Evolutionary conservation across 495 filamentous ascomycete species (phyloP).

Genomic region (Aspergillus saccharolyticus): DNA sequence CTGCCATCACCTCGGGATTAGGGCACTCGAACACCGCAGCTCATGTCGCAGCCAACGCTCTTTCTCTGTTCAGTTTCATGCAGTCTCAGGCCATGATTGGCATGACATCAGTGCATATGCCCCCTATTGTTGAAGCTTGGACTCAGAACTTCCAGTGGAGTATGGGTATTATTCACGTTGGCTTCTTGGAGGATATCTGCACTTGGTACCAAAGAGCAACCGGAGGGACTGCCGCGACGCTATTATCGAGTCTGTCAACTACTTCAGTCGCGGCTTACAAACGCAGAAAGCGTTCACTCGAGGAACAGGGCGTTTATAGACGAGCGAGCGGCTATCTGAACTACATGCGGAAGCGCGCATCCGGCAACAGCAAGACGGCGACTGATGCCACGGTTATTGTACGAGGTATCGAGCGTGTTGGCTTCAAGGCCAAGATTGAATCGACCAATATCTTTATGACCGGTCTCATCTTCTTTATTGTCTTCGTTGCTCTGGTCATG

Average conservation of each 20-base stretch:
- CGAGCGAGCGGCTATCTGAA: conserved; percentile 26
- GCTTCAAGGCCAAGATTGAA: conserved; percentile 80
- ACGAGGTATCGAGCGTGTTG: conserved; percentile 78
- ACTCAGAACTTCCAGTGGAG: conserved; percentile 98
- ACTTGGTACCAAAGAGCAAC: conserved; percentile 97
- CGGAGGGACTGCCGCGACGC: conserved; percentile 77
- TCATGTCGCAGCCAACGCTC: conserved; percentile 86
- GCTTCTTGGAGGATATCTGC: conserved; percentile 80
- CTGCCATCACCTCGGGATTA: conserved; percentile 74
- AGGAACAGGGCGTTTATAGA: conserved; percentile 38
- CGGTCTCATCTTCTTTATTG: conserved; percentile 78
- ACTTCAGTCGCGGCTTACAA: conserved; percentile 85
- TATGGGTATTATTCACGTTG: conserved; percentile 90
- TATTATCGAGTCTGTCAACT: conserved; percentile 66
- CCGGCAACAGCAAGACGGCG: conserved; percentile 39
- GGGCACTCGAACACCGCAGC: conserved; percentile 96
- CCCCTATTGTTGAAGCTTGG: conserved; percentile 88
- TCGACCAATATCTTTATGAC: conserved; percentile 91
- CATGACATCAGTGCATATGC: conserved; percentile 76
- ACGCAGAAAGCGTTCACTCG: conserved; percentile 48
- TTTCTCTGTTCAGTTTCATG: conserved; percentile 93
- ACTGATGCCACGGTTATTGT: conserved; percentile 56
- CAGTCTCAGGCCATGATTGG: conserved; percentile 95
- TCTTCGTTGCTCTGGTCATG: conserved; percentile 67
- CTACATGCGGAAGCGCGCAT: conserved; percentile 30